phyloP scores from a whole-genome alignment of 352 stramenopile genomes.

The Phytophthora cryptogea region DNA sequence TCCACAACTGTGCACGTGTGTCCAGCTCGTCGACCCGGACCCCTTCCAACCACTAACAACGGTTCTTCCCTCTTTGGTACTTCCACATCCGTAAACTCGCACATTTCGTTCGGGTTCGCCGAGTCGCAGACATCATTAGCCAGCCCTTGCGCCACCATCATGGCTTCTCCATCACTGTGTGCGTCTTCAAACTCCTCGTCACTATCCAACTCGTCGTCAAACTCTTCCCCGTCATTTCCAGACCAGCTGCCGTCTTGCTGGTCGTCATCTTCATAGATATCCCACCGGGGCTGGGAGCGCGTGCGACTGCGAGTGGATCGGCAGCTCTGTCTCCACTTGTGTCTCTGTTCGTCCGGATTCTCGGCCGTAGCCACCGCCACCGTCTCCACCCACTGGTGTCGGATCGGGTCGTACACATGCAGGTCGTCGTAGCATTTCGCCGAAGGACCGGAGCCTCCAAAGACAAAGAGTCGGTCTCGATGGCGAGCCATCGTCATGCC shows the following conservation, averaged over 20 bases:
- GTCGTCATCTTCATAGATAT: constrained; percentile 54
- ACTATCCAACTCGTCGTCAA: constrained; percentile 32
- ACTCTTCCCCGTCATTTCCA: constrained; percentile 24
- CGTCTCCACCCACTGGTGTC: constrained; percentile 70
- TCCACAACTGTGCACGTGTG: constrained; percentile 95
- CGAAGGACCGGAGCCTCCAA: constrained; percentile 92
- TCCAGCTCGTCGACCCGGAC: constrained; percentile 89
- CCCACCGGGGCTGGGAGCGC: constrained; percentile 26
- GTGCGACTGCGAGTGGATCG: constrained; percentile 20
- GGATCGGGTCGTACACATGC: constrained; percentile 88
- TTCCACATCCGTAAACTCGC: constrained; percentile 36
- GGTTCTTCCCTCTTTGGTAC: constrained; percentile 46
- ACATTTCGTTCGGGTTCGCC: constrained; percentile 75
- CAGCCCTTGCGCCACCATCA: constrained; percentile 32
- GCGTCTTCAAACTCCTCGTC: constrained; percentile 35
- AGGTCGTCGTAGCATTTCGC: constrained; percentile 97
- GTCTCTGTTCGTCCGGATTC: constrained; percentile 21
- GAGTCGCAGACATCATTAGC: constrained; percentile 34
- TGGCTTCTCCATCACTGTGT: constrained; percentile 47
- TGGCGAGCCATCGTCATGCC: constrained; percentile 97
- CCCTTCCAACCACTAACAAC: constrained; percentile 85
- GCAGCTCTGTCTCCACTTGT: constrained; percentile 27
- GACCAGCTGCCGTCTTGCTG: constrained; percentile 36
- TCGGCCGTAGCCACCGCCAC: constrained; percentile 19
- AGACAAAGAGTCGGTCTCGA: constrained; percentile 92